A percentile compares a stretch with the other conserved stretches of the same genome.
Conservation (phyloP, 2,329 filamentous ascomycete genomes). For the Beauveria sp. region DNA sequence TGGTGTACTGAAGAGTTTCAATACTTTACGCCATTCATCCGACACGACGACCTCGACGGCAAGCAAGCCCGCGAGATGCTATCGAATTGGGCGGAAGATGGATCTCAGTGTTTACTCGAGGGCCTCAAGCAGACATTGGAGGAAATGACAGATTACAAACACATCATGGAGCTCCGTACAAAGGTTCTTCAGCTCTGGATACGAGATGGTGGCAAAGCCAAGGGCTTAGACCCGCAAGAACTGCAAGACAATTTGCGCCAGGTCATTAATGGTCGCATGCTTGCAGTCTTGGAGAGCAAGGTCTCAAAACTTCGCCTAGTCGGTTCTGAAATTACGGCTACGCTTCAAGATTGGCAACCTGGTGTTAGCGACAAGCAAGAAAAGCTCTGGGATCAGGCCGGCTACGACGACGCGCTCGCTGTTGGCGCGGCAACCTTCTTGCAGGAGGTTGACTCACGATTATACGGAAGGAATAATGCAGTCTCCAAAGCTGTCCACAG, state of each 20-base stretch:
- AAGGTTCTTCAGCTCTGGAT: slow-evolving; percentile 70
- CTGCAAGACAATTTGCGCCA: slow-evolving; percentile 63
- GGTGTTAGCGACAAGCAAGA: slow-evolving; percentile 41
- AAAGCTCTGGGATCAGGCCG: slow-evolving; percentile 60
- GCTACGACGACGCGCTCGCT: slow-evolving; percentile 57
- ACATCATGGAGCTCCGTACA: slow-evolving; percentile 62
- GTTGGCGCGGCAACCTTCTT: slow-evolving; percentile 63
- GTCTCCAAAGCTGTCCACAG: slow-evolving; percentile 53
- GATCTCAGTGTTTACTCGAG: slow-evolving; percentile 51
- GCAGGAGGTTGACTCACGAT: slow-evolving; percentile 56
- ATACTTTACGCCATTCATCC: slow-evolving; percentile 80
- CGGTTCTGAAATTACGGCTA: slow-evolving; percentile 54
- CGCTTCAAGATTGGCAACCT: slow-evolving; percentile 52
- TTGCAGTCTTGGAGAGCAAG: slow-evolving; percentile 54
- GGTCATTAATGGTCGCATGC: slow-evolving; percentile 61
- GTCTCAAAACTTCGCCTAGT: slow-evolving; percentile 58
- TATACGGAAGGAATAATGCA: slow-evolving; percentile 64
- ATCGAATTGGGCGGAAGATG: slow-evolving; percentile 54
- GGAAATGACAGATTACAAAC: slow-evolving; percentile 56
- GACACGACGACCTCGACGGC: slow-evolving; percentile 66
- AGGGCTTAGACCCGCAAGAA: slow-evolving; percentile 58
- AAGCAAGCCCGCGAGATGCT: slow-evolving; percentile 53
- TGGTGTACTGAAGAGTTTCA: slow-evolving; percentile 80
- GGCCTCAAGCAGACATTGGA: slow-evolving; percentile 55
- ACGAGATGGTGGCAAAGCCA: slow-evolving; percentile 53